Evolutionary conservation across 352 stramenopile genomes (phyloP), one percentile per base, ranked within the genome.

Genomic region (Globisporangium ultimum): DNA sequence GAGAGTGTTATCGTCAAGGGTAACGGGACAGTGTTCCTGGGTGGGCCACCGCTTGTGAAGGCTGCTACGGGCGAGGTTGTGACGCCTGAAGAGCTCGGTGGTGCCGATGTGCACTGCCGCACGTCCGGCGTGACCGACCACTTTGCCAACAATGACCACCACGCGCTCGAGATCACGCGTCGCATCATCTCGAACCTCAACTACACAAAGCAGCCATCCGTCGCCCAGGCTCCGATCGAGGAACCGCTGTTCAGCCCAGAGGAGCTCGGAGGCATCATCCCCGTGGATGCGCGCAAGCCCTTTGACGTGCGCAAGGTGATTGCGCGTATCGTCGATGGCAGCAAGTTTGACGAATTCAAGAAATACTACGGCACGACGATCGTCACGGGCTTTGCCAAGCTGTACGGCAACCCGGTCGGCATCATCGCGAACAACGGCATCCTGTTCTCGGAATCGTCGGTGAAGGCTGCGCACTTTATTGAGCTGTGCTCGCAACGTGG

Each of bases 371-470:
- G 96, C 15, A 95, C 93, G 40, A 99, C 96, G 1, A 91, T 99
- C 18, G 96, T 99, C 28, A 98, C 92, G 51, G 95, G 97, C 20
- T 99, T 99, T 77, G 96, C 87, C 3, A 89, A 91, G 47, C 74
- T 99, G 52, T 97, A 98, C 63, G 96, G 96, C 32, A 91, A 97
- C 69, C 88, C 89, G 3, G 86, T 98, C 11, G 97, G 97, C 7
- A 98, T 99, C 61, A 89, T 99, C 64, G 97, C 96, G 53, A 99
- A 99, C 77, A 99, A 99, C 68, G 97, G 97, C 24, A 98, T 99
- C 70, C 74, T 99, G 0, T 97, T 97, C 65, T 95, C 80, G 17
- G 92, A 98, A 68, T 93, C 88, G 24, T 81, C 75, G 9, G 71
- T 97, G 48, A 98, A 99, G 76, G 96, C 87, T 12, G 84, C 94